These are phyloP conservation scores for Hericium coralloides DNA, from an alignment of 768 basidiomycete genomes.

Conservation along the genomic window DNA sequence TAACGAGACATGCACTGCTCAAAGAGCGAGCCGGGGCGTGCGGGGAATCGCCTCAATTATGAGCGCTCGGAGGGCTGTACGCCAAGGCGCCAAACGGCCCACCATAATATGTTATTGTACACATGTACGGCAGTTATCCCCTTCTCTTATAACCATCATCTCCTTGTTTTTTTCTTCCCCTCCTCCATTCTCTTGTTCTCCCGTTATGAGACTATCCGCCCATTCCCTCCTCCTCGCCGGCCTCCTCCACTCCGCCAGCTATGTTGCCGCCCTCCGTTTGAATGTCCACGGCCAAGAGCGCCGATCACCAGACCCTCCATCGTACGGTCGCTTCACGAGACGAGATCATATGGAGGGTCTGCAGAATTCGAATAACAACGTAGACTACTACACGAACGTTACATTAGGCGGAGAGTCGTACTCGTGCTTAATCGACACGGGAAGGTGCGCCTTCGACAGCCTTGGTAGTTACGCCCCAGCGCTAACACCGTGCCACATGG, in stretches of 20 bases:
- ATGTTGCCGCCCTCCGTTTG: conserved; percentile 1
- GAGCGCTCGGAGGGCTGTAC: neutral
- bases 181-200: neutral
- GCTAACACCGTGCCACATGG: neutral
- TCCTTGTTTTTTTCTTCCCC: neutral
- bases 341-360: conserved; percentile 22
- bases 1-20: no score
- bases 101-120: neutral
- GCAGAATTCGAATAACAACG: neutral
- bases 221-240: neutral
- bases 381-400: conserved; percentile 30
- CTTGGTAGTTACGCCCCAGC: neutral
- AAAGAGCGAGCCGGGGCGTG: no score
- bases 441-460: conserved; percentile 25
- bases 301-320: neutral
- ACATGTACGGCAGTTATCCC: neutral
- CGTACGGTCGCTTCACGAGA: conserved; percentile 7
- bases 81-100: neutral
- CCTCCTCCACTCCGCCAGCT: neutral
- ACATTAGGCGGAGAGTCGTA: conserved; percentile 27
- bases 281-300: conserved; percentile 1
- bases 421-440: conserved; percentile 35
- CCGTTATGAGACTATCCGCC: neutral
- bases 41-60: neutral
- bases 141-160: neutral